Percentiles rank a stretch among this genome's conserved stretches.
These are phyloP conservation scores for Coniferiporia weirii DNA, from an alignment of 1,284 basidiomycete genomes.

Conservation along the genomic window DNA sequence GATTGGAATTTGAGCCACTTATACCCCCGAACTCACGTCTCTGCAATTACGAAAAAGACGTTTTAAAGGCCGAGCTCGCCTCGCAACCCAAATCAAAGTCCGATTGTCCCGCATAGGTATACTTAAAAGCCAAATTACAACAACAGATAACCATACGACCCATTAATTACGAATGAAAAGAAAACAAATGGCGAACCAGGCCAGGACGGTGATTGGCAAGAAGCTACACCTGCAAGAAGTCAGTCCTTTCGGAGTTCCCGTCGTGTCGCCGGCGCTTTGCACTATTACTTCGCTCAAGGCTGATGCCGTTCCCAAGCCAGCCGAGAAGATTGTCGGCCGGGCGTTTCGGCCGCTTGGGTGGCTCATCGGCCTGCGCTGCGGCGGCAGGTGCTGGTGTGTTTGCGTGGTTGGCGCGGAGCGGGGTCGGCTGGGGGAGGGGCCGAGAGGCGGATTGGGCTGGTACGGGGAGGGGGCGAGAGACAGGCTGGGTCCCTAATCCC, in stretches of 20 bases:
- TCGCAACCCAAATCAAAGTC: neutral
- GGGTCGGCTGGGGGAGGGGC: neutral
- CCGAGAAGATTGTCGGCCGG: slow-evolving; percentile 13
- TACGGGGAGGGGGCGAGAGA: neutral
- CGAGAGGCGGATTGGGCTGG: neutral
- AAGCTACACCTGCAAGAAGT: slow-evolving; percentile 17
- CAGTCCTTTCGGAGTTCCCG: slow-evolving; percentile 12
- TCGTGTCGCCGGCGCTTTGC: slow-evolving; percentile 7
- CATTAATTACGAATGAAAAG: neutral
- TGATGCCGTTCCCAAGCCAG: slow-evolving; percentile 13
- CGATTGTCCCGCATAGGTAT: neutral
- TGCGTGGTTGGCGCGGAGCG: slow-evolving; percentile 5
- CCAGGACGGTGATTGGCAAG: neutral
- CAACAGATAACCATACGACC: neutral
- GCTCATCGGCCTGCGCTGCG: neutral
- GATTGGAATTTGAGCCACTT: neutral
- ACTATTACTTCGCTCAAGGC: slow-evolving; percentile 2
- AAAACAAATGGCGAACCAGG: neutral
- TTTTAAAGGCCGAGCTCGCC: neutral
- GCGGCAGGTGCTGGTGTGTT: neutral
- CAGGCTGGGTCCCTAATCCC: neutral
- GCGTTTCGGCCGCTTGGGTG: slow-evolving; percentile 10
- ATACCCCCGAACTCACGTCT: neutral
- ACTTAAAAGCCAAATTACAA: neutral
- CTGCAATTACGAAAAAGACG: neutral